Evolutionary conservation across 495 filamentous ascomycete genomes (phyloP).

Genomic region (Aspergillus baeticus): DNA sequence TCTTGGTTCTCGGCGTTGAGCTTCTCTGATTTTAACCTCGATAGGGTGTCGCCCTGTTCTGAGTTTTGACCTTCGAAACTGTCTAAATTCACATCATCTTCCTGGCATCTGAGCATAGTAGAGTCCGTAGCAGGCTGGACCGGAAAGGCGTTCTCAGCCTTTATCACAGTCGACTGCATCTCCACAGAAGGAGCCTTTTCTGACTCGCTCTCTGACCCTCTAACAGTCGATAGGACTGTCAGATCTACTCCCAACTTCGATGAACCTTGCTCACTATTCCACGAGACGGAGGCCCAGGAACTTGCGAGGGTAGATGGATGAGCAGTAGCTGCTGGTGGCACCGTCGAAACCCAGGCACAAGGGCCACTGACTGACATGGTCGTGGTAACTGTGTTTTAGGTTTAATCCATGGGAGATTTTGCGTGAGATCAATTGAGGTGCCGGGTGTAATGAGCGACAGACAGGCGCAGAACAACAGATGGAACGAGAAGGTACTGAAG

Average conservation of each 20-base stretch:
- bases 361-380: conserved; percentile 46
- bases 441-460: background rate
- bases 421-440: background rate
- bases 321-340: conserved; percentile 36
- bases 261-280: conserved; percentile 32
- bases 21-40: conserved; percentile 17
- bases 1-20: conserved; percentile 20
- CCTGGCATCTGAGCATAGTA: conserved; percentile 18
- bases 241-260: conserved; percentile 24
- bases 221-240: conserved; percentile 21
- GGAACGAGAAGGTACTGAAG: background rate
- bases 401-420: conserved; percentile 21
- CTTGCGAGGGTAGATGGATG: conserved; percentile 36
- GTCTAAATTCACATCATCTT: conserved; percentile 18
- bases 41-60: conserved; percentile 12
- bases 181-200: conserved; percentile 20
- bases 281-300: conserved; percentile 32
- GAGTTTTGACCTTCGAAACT: conserved; percentile 7
- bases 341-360: conserved; percentile 42
- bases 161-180: conserved; percentile 33
- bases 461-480: background rate
- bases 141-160: conserved; percentile 39
- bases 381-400: conserved; percentile 14
- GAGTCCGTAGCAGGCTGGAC: conserved; percentile 19
- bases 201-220: conserved; percentile 23